These are phyloP conservation scores for Neckera pumila DNA, from an alignment of 225 moss, liverwort and hornwort species.

Conservation along the genomic window DNA sequence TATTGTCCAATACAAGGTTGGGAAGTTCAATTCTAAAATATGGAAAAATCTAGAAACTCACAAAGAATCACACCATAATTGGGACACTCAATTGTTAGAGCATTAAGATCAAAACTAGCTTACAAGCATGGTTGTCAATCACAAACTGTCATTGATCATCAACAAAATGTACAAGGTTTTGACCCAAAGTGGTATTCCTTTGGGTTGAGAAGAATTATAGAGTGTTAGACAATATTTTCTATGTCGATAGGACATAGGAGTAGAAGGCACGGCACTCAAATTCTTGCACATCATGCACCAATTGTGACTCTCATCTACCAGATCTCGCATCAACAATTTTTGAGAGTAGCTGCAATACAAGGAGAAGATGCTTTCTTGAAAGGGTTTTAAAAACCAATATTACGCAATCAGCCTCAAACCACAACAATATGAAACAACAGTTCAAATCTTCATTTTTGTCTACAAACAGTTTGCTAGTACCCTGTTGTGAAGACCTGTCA, in stretches of 20 bases:
- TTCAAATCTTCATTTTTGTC: neutral
- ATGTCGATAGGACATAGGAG: neutral
- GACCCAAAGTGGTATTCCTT: neutral
- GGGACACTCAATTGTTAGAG: neutral
- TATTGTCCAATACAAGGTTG: neutral
- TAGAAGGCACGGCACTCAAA: neutral
- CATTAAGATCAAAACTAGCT: neutral
- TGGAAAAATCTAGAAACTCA: neutral
- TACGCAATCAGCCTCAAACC: neutral
- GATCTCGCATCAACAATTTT: neutral
- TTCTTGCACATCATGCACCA: neutral
- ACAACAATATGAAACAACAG: neutral
- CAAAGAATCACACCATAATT: fast-evolving
- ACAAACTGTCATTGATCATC: neutral
- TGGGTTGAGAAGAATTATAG: neutral
- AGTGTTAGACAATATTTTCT: too few species aligned
- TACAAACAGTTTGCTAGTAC: neutral
- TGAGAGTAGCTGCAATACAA: neutral
- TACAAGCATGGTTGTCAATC: neutral
- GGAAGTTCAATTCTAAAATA: neutral
- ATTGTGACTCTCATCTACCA: neutral
- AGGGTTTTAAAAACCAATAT: too few species aligned
- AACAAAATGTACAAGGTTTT: neutral
- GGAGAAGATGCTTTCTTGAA: too few species aligned
- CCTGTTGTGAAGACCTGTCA: neutral